Percentiles rank a stretch among this genome's conserved stretches.
phyloP scores from a whole-genome alignment of 768 basidiomycete genomes.

The Collybia sordida region DNA sequence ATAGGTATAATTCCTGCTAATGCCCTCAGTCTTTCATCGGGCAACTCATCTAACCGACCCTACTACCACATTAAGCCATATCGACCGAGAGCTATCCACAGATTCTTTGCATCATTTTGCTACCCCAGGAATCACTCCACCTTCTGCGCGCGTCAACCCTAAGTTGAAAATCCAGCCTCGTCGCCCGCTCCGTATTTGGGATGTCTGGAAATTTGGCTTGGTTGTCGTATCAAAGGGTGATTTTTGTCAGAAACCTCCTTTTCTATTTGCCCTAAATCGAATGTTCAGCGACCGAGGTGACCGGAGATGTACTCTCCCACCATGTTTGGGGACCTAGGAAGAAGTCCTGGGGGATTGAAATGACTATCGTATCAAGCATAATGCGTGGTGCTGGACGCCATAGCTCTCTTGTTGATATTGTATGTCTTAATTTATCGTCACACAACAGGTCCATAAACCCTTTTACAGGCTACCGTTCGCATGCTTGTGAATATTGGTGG shows the following conservation, averaged over 20 bases:
- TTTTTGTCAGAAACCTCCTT: not conserved
- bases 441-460: not conserved
- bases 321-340: slow-evolving; percentile 85
- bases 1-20: not conserved
- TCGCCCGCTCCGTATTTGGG: slow-evolving; percentile 60
- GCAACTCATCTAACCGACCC: slow-evolving; percentile 8
- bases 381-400: slow-evolving; percentile 84
- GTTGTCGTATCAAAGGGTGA: slow-evolving; percentile 68
- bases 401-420: slow-evolving; percentile 82
- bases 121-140: slow-evolving; percentile 67
- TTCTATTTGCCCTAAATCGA: not conserved
- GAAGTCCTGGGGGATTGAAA: slow-evolving; percentile 92
- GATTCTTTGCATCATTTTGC: slow-evolving; percentile 55
- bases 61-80: slow-evolving; percentile 4
- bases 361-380: slow-evolving; percentile 85
- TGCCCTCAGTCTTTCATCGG: slow-evolving; percentile 19
- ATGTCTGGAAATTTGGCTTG: slow-evolving; percentile 71
- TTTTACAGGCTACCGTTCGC: slow-evolving; percentile 45
- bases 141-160: slow-evolving; percentile 71
- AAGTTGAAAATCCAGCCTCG: slow-evolving; percentile 59
- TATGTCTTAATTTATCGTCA: slow-evolving; percentile 31
- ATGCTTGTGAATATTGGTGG: slow-evolving; percentile 77
- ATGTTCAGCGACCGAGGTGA: slow-evolving; percentile 42
- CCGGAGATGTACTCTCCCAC: slow-evolving; percentile 73
- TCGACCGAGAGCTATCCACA: slow-evolving; percentile 23